phyloP scores from a whole-genome alignment of 495 filamentous ascomycete genomes.

The Penicillium desertorum region DNA sequence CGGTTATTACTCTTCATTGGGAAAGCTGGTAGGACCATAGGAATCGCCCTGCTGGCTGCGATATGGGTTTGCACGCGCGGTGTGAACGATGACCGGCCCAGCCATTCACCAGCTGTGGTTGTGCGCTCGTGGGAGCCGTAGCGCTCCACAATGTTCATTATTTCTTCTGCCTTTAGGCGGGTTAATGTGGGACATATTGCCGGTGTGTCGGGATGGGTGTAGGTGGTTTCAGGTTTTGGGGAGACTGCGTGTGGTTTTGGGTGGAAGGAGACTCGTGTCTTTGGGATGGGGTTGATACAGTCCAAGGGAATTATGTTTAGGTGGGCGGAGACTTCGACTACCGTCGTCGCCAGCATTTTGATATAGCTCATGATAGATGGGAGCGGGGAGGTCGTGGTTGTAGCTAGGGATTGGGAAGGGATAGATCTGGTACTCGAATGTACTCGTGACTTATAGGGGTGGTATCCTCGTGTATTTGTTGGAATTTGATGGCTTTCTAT shows the following conservation, averaged over 20 bases:
- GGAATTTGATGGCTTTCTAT: neutral
- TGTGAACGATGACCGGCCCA: slow-evolving; percentile 9
- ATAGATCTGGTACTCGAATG: neutral
- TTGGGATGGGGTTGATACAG: neutral
- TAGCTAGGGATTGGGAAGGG: slow-evolving; percentile 1
- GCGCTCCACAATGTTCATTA: slow-evolving; percentile 8
- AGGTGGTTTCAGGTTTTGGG: neutral
- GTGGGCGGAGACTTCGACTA: neutral
- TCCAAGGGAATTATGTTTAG: neutral
- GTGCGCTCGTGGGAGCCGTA: slow-evolving; percentile 10
- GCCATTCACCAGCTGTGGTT: slow-evolving; percentile 8
- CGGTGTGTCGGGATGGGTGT: neutral
- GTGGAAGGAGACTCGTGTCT: neutral
- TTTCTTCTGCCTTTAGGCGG: slow-evolving; percentile 5
- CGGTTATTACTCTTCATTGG: slow-evolving; percentile 55
- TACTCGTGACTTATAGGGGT: neutral
- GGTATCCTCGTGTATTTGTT: neutral
- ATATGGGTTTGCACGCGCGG: slow-evolving; percentile 9
- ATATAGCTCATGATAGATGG: neutral
- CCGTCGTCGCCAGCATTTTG: slow-evolving; percentile 8
- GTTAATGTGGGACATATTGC: neutral
- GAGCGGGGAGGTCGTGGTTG: neutral
- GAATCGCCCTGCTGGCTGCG: slow-evolving; percentile 3
- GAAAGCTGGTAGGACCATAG: slow-evolving; percentile 47
- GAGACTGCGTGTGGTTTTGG: neutral